Base-by-base conservation (phyloP, 2,329 filamentous ascomycete genomes). In the Corinectria fuckeliana region DNA sequence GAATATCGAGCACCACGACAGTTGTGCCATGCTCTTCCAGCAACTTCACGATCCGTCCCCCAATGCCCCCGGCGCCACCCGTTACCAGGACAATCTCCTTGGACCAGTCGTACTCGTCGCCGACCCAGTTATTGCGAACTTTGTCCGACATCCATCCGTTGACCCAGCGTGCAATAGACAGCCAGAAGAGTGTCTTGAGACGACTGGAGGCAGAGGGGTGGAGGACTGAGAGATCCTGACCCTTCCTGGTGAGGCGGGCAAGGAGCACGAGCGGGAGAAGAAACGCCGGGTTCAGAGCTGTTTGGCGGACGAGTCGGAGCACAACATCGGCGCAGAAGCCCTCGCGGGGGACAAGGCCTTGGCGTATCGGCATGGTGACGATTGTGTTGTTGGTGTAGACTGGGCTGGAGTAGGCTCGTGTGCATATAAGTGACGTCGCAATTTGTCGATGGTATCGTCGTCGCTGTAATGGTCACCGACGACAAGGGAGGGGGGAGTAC, bases 31-130 rank as follows among this genome's bases (percentile, higher is more conserved):
- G 79, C 71, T 88, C 84, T 0, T 86, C 87, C n/a, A 95, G 79
- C 52, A 88, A 73, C 63, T 82, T 80, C 13, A 90, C 89, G 3
- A 92, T 81, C 34, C 83, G 77, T 18, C 83, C 85, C 13, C 91
- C 91, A 69, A 94, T 92, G 0, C 91, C 91, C 56, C 86, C 85
- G 39, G 88, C 87, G 7, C 91, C 91, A 7, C 91, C 91, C 0
- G 91, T 93, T 18, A 93, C 82, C 41, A 93, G 78, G 3, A 91
- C 87, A 50, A 93, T 81, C 76, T 93, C 90, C 50, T 81, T 82
- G 20, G 80, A 76, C 88, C 90, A 92, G 71, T 87, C 81, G 75
- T 88, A 90, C 38, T 71, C 75, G 61, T 77, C 74, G 30, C 68
- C 44, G 18, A 70, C 63, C 74, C 75, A 76, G 48, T 77, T 76